Evolutionary conservation across 1,284 basidiomycete genomes (phyloP).

Genomic region (Stygiomarasmius scandens): DNA sequence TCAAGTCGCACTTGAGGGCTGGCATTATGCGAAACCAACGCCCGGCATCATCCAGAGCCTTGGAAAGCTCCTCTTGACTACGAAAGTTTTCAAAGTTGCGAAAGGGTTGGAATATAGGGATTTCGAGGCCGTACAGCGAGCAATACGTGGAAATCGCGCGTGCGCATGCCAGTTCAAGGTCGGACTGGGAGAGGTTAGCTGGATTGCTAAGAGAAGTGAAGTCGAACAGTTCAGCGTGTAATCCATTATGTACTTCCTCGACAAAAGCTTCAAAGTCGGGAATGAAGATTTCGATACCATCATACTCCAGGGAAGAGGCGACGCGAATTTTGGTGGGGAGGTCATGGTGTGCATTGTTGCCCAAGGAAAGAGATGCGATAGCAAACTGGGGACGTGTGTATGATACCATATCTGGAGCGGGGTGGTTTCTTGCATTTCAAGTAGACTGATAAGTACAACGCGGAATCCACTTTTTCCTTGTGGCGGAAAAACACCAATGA

Average conservation of each 20-base stretch:
- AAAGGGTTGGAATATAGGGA: constrained; percentile 27
- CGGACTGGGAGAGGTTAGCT: background rate
- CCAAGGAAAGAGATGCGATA: constrained; percentile 27
- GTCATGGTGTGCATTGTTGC: constrained; percentile 22
- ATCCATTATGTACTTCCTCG: constrained; percentile 22
- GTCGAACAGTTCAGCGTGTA: constrained; percentile 21
- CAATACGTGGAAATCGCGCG: constrained; percentile 22
- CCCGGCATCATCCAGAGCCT: constrained; percentile 22
- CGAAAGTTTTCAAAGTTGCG: constrained; percentile 29
- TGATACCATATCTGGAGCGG: background rate
- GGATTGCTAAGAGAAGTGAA: background rate
- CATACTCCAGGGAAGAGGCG: constrained; percentile 24
- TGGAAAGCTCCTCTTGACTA: constrained; percentile 19
- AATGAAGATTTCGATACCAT: constrained; percentile 29
- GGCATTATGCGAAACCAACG: constrained; percentile 27
- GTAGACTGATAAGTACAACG: background rate
- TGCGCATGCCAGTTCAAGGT: constrained; percentile 25
- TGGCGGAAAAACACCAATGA: background rate
- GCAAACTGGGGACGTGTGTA: constrained; percentile 19
- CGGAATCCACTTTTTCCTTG: background rate
- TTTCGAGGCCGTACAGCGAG: constrained; percentile 17
- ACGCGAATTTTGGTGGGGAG: constrained; percentile 27
- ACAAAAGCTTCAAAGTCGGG: constrained; percentile 30
- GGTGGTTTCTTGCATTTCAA: background rate
- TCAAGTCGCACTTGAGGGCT: constrained; percentile 21